phyloP scores from a whole-genome alignment of 768 basidiomycete genomes.

The Hypsizygus marmoreus region DNA sequence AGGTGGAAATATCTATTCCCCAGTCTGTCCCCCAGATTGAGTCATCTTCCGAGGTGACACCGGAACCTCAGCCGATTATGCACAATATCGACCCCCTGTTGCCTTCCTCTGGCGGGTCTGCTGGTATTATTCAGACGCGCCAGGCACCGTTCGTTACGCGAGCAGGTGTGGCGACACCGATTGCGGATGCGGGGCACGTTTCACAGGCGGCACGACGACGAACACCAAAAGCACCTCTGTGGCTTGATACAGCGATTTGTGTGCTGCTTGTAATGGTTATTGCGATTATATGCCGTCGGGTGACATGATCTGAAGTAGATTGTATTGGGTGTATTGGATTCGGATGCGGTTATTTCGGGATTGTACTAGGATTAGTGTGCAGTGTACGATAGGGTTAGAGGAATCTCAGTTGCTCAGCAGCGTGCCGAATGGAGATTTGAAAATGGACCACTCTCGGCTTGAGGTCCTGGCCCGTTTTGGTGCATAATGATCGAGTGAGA shows the following conservation, averaged over 20 bases:
- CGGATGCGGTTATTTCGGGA: neutral
- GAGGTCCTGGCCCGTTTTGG: neutral
- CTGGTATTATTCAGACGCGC: conserved; percentile 6
- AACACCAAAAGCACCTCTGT: conserved; percentile 50
- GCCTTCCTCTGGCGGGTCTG: conserved; percentile 1
- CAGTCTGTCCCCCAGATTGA: no score
- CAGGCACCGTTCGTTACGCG: conserved; percentile 11
- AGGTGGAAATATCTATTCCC: neutral
- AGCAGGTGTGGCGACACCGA: conserved; percentile 12
- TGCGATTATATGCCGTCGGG: conserved; percentile 65
- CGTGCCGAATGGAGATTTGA: neutral
- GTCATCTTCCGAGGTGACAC: neutral
- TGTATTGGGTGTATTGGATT: conserved; percentile 13
- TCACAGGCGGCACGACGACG: conserved; percentile 1
- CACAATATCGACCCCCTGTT: conserved; percentile 14
- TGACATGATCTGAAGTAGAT: conserved; percentile 38
- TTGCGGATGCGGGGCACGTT: conserved; percentile 17
- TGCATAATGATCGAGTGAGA: conserved; percentile 16
- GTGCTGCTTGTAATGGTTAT: conserved; percentile 68
- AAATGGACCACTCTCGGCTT: neutral
- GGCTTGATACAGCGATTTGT: conserved; percentile 76
- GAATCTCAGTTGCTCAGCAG: neutral
- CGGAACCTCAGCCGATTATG: conserved; percentile 3
- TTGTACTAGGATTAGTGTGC: conserved; percentile 10
- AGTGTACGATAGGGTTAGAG: neutral